A percentile compares a stretch with the other conserved stretches of the same genome.
These are phyloP conservation scores for Tubosaeta brunneosetosa DNA, from an alignment of 768 basidiomycete genomes.

Conservation along the genomic window DNA sequence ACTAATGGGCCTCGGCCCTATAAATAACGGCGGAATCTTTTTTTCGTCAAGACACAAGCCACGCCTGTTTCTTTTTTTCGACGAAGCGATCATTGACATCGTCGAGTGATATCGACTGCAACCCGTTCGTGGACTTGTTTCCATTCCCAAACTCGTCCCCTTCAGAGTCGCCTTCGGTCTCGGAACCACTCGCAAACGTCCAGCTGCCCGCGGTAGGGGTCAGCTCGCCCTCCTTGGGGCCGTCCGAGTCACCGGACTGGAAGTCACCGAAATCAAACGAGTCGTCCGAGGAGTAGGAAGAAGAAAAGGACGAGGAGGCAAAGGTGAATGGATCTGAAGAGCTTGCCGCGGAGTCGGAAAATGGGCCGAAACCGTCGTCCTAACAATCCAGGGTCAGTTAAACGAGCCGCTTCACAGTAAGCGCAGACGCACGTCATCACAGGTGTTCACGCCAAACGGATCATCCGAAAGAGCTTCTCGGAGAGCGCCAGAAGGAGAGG, in stretches of 20 bases:
- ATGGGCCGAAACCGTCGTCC: constrained; percentile 75
- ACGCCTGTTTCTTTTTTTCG: constrained; percentile 11
- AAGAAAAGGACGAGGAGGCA: constrained; percentile 39
- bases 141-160: constrained; percentile 30
- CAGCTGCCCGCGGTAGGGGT: constrained; percentile 69
- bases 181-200: constrained; percentile 52
- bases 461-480: constrained; percentile 40
- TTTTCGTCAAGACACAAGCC: constrained; percentile 10
- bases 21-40: neutral
- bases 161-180: constrained; percentile 29
- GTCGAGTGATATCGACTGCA: constrained; percentile 28
- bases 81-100: constrained; percentile 24
- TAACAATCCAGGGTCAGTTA: constrained; percentile 13
- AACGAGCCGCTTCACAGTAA: neutral
- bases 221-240: constrained; percentile 37
- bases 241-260: constrained; percentile 41
- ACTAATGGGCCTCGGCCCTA: neutral
- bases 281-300: constrained; percentile 59
- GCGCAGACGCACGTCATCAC: constrained; percentile 44
- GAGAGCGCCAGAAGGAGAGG: constrained; percentile 29
- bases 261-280: constrained; percentile 82
- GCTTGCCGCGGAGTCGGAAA: constrained; percentile 56
- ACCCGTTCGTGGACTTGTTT: constrained; percentile 11
- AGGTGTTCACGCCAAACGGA: constrained; percentile 42
- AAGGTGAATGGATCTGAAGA: constrained; percentile 51